These are phyloP conservation scores for Zymoseptoria tritici DNA, from an alignment of 2,329 filamentous ascomycete species.

Conservation along the genomic window DNA sequence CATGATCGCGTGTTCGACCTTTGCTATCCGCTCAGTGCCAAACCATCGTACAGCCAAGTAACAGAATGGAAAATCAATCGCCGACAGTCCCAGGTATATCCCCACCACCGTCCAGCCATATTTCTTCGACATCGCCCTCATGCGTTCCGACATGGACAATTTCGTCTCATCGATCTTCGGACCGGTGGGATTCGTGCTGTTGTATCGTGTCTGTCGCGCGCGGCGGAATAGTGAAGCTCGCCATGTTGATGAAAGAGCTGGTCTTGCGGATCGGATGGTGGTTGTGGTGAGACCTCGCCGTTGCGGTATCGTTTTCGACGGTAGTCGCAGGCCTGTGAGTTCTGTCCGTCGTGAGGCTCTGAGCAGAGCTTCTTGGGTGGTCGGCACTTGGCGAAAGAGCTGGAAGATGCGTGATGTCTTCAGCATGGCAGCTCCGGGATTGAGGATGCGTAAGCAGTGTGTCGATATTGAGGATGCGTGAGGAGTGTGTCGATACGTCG, in stretches of 20 bases:
- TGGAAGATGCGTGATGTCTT: conserved; percentile 10
- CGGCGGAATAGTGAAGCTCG: conserved; percentile 12
- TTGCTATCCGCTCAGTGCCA: conserved; percentile 79
- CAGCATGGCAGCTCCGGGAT: conserved; percentile 11
- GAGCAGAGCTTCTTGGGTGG: conserved; percentile 5
- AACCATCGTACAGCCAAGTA: conserved; percentile 78
- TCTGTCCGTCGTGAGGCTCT: conserved; percentile 6
- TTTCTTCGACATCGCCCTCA: conserved; percentile 80
- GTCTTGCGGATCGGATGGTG: conserved; percentile 2
- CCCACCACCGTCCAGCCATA: conserved; percentile 92
- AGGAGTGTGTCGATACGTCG: background rate
- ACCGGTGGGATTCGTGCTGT: conserved; percentile 24
- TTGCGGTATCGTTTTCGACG: conserved; percentile 4
- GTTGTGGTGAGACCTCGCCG: conserved; percentile 8
- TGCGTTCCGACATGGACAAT: conserved; percentile 49
- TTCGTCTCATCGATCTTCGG: conserved; percentile 11
- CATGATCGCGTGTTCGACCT: conserved; percentile 61
- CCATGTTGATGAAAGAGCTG: conserved; percentile 10
- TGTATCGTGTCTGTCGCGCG: conserved; percentile 28
- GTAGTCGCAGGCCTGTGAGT: conserved; percentile 2
- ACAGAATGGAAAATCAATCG: conserved; percentile 89
- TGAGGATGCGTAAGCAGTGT: background rate
- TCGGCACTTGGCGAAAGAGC: conserved; percentile 8
- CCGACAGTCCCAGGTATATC: conserved; percentile 78
- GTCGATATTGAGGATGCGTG: background rate